Percentiles rank a stretch among this genome's conserved stretches.
These are phyloP conservation scores for Sporothrix euskadiensis DNA, from an alignment of 2,329 filamentous ascomycete genomes.

Conservation along the genomic window DNA sequence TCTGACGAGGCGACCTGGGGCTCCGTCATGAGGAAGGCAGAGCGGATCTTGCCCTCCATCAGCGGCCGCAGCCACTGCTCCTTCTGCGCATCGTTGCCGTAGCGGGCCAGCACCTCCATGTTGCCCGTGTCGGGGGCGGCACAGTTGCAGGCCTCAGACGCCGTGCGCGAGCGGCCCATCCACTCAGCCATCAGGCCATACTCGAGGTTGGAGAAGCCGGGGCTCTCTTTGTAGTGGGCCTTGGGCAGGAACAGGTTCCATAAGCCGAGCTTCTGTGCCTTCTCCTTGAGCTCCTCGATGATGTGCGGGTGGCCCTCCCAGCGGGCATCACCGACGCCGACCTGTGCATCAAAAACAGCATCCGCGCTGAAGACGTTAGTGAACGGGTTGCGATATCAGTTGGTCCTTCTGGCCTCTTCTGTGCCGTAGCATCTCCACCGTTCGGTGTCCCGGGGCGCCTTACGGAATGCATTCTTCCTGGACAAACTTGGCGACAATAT, in stretches of 20 bases:
- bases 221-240: constrained; percentile 92
- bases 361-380: constrained; percentile 61
- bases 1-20: constrained; percentile 85
- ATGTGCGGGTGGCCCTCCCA: constrained; percentile 79
- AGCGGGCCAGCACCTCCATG: constrained; percentile 93
- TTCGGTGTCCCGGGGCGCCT: constrained; percentile 37
- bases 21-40: constrained; percentile 92
- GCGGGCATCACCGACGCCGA: constrained; percentile 72
- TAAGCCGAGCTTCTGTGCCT: constrained; percentile 78
- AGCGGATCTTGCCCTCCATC: constrained; percentile 80
- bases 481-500: constrained; percentile 91
- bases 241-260: constrained; percentile 99
- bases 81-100: constrained; percentile 85
- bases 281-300: constrained; percentile 84
- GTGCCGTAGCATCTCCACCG: background rate
- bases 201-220: constrained; percentile 92
- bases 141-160: constrained; percentile 87
- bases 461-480: constrained; percentile 90
- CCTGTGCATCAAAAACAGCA: constrained; percentile 73
- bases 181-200: constrained; percentile 98
- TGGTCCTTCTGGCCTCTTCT: background rate
- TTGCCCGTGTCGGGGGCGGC: constrained; percentile 90
- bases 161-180: constrained; percentile 80
- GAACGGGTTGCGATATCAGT: background rate
- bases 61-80: constrained; percentile 77